Evolutionary conservation across 495 filamentous ascomycete genomes (phyloP).

Genomic region (Evernia prunastri): DNA sequence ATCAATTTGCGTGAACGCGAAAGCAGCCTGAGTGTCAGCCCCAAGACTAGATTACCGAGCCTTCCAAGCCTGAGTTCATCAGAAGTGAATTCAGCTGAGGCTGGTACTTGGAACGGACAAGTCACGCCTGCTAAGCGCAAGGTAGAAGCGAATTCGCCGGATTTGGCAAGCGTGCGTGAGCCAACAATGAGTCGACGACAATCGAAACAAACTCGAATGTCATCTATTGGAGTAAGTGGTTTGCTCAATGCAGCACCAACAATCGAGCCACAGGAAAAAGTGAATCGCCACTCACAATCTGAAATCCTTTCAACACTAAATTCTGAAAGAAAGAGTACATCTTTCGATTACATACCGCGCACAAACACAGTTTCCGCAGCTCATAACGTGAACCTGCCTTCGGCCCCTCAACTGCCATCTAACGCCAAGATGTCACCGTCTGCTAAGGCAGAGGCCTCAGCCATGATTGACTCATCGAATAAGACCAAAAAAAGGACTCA

Average conservation of each 20-base stretch:
- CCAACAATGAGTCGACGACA: conserved; percentile 28
- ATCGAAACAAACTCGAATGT: conserved; percentile 12
- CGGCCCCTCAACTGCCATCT: background rate
- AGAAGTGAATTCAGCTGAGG: conserved; percentile 5
- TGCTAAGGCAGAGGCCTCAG: background rate
- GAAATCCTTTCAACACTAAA: background rate
- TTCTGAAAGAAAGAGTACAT: background rate
- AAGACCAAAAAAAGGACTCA: background rate
- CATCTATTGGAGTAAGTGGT: conserved; percentile 12
- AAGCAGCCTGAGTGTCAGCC: conserved; percentile 40
- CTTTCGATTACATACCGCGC: conserved; percentile 1
- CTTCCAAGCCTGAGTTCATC: conserved; percentile 12
- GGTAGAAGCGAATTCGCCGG: conserved; percentile 21
- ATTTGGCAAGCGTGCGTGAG: conserved; percentile 22
- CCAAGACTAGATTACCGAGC: conserved; percentile 34
- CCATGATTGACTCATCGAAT: background rate
- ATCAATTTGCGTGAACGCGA: conserved; percentile 32
- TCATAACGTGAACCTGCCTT: background rate
- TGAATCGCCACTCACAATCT: conserved; percentile 3
- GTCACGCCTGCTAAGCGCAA: conserved; percentile 20
- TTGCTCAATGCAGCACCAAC: conserved; percentile 17
- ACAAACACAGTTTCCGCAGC: background rate
- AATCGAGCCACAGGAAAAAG: background rate
- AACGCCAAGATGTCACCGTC: background rate
- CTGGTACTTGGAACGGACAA: conserved; percentile 4